Evolutionary conservation across 116 monocot species (phyloP).

Genomic region (Papilionanthe hybrid): DNA sequence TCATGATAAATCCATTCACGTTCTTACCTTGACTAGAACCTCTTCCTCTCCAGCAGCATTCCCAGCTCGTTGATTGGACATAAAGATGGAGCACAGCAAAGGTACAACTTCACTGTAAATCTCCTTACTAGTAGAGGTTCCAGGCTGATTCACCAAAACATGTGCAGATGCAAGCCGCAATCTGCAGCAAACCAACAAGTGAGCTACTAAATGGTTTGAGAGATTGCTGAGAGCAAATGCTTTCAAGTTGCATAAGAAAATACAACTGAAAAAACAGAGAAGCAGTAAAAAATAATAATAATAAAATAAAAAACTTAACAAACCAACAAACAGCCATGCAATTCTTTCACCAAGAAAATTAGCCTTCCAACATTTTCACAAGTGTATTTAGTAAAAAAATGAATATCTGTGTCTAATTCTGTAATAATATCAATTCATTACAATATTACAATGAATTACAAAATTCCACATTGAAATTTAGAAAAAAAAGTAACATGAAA

Average conservation of each 20-base stretch:
- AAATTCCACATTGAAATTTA: no score
- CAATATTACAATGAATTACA: no score
- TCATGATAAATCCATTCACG: slow-evolving; percentile 1
- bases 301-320: neutral
- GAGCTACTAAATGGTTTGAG: neutral
- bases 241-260: neutral
- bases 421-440: neutral
- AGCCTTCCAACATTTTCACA: neutral
- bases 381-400: neutral
- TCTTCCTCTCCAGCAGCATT: slow-evolving; percentile 49
- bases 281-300: neutral
- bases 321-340: neutral
- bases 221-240: neutral
- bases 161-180: slow-evolving; percentile 72
- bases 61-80: slow-evolving; percentile 73
- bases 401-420: neutral
- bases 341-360: neutral
- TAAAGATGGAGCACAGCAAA: slow-evolving; percentile 84
- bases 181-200: slow-evolving; percentile 35
- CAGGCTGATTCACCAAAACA: slow-evolving; percentile 38
- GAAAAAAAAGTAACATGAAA: no score
- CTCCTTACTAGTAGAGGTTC: slow-evolving; percentile 27
- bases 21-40: slow-evolving; percentile 36
- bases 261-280: neutral
- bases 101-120: slow-evolving; percentile 68